Base-by-base conservation (phyloP, 139 green algal genomes). In the Chlorella ohadii region DNA sequence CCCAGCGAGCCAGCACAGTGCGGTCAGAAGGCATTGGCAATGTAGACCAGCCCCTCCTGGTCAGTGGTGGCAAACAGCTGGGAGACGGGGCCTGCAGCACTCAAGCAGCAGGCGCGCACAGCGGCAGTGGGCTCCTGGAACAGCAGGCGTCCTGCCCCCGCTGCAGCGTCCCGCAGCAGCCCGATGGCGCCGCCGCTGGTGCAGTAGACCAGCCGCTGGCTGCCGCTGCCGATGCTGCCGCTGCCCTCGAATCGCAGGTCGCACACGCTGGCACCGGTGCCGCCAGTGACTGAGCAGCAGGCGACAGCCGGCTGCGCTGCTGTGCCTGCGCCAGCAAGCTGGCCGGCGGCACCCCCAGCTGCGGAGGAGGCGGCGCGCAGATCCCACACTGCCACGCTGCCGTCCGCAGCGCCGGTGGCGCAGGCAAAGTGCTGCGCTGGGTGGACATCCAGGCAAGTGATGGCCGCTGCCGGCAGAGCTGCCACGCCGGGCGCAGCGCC, bases 401-500 rank as follows among this genome's bases (percentile, higher is more conserved):
- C 80, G 5, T 73, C 68, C 5, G 55, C 51, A 12, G n/a, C 78
- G 15, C 78, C 78, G 2, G 39, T 74, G 39, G 78, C 78, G 6
- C 68, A 59, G 41, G 39, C 64, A 25, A 64, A 83, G 78, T 63
- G n/a, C 63, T 83, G 78, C 16, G 78, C 78, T 25, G 78, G 63
- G 78, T 83, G 78, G 36, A 83, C 78, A 22, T 83, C 78, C 63
- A 83, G n/a, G 63, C 78, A 83, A 9, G 78, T 75, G 63, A 83
- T 82, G 25, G 76, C 76, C 0, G 74, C 72, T 11, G 19, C 68
- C 36, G 47, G 36, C 70, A 47, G 70, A 0, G 67, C 34, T 13
- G 70, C 70, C 9, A 47, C 41, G 12, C 16, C 20, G 55, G n/a
- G 33, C 28, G 28, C 34, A 5, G 16, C 55, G 9, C 51, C 57